Conservation (phyloP, 768 basidiomycete species). For the Scleroderma citrinum region DNA sequence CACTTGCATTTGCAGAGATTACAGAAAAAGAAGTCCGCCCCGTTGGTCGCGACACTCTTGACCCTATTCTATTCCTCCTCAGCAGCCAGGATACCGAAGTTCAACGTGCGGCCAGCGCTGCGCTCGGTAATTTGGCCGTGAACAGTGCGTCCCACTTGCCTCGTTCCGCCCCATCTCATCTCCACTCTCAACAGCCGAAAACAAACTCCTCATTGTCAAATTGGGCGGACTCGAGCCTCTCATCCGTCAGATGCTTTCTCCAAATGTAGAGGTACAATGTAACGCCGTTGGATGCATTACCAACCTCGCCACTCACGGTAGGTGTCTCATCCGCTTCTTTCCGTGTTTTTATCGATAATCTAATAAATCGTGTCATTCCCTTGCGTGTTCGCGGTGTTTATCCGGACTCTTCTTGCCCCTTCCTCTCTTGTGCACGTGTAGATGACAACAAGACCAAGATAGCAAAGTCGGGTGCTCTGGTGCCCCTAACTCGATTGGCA, state of each 20-base stretch:
- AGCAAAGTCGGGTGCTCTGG: slow-evolving; percentile 97
- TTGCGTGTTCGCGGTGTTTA: slow-evolving; percentile 3
- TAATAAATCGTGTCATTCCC: slow-evolving; percentile 1
- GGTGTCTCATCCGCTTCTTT: slow-evolving; percentile 16
- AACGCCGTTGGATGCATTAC: slow-evolving; percentile 99
- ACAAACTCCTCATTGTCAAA: slow-evolving; percentile 97
- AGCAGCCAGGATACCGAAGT: slow-evolving; percentile 98
- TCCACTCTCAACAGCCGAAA: slow-evolving; percentile 62
- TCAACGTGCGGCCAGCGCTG: slow-evolving; percentile 95
- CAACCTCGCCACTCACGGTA: slow-evolving; percentile 96
- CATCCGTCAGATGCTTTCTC: slow-evolving; percentile 97
- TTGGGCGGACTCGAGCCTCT: slow-evolving; percentile 96
- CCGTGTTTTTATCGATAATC: neutral
- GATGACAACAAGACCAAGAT: slow-evolving; percentile 99
- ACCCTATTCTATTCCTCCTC: slow-evolving; percentile 95
- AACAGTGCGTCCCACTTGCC: slow-evolving; percentile 64
- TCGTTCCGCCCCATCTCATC: slow-evolving; percentile 3
- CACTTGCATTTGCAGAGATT: slow-evolving; percentile 97
- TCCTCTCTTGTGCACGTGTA: slow-evolving; percentile 25
- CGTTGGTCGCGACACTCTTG: slow-evolving; percentile 93
- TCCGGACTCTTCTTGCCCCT: slow-evolving; percentile 7
- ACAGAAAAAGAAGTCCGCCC: slow-evolving; percentile 99
- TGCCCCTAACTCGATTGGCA: slow-evolving; percentile 92
- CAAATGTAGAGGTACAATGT: slow-evolving; percentile 99
- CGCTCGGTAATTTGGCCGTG: slow-evolving; percentile 94